A percentile compares a stretch with the other conserved stretches of the same genome.
These are phyloP conservation scores for Suillus decipiens DNA, from an alignment of 768 basidiomycete species.

Conservation along the genomic window DNA sequence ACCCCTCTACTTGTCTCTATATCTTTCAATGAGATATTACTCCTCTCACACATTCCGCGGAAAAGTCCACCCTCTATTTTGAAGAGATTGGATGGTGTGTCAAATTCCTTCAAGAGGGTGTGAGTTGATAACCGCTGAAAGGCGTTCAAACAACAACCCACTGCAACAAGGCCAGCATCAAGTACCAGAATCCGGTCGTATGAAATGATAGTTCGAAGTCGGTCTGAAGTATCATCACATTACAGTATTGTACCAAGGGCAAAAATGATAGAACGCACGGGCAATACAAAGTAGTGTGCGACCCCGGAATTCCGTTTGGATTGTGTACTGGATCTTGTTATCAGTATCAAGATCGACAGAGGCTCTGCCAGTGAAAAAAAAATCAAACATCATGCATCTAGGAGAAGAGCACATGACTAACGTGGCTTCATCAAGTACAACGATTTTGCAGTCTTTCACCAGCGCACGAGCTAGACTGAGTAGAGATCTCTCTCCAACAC, in stretches of 20 bases:
- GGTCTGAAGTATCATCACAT: slow-evolving; percentile 25
- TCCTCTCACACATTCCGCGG: slow-evolving; percentile 58
- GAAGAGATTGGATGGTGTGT: slow-evolving; percentile 46
- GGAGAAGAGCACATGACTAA: slow-evolving; percentile 13
- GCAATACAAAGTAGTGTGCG: slow-evolving; percentile 56
- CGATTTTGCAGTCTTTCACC: slow-evolving; percentile 49
- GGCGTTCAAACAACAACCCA: slow-evolving; percentile 25
- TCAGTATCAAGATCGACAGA: slow-evolving; percentile 50
- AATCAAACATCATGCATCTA: slow-evolving; percentile 32
- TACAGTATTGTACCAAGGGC: background rate
- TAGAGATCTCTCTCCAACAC: slow-evolving; percentile 48
- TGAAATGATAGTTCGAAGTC: slow-evolving; percentile 52
- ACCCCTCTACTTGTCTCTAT: slow-evolving; percentile 28
- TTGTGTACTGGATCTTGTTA: slow-evolving; percentile 50
- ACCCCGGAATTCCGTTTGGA: slow-evolving; percentile 43
- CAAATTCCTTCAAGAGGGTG: slow-evolving; percentile 47
- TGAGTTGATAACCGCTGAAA: background rate
- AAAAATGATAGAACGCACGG: slow-evolving; percentile 33
- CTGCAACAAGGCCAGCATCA: slow-evolving; percentile 58
- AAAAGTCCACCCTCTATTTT: slow-evolving; percentile 50
- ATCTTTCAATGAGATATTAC: slow-evolving; percentile 49
- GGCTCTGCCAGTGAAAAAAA: slow-evolving; percentile 23
- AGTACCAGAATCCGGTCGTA: slow-evolving; percentile 76
- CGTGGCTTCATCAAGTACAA: slow-evolving; percentile 48
- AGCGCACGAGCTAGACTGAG: slow-evolving; percentile 56